Conservation (phyloP, 108 stramenopile species). For the Pseudonitzschia delicatissima region DNA sequence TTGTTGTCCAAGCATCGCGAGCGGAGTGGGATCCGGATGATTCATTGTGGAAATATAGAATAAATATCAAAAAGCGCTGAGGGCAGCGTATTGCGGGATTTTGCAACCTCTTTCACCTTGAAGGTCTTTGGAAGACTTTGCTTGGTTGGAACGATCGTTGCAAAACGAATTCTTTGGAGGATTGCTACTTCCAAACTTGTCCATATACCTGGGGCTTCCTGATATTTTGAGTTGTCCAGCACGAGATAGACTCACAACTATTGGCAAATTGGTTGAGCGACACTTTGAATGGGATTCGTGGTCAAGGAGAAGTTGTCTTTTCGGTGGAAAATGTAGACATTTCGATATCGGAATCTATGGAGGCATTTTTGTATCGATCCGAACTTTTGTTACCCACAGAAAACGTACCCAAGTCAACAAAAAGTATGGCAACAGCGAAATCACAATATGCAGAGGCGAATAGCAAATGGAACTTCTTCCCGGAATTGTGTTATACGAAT, state of each 20-base stretch:
- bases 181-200: slow-evolving; percentile 56
- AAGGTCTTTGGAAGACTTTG: slow-evolving; percentile 71
- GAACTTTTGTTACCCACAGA: slow-evolving; percentile 15
- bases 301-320: slow-evolving; percentile 59
- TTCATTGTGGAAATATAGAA: slow-evolving; percentile 43
- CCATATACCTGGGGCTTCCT: slow-evolving; percentile 47
- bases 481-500: slow-evolving; percentile 7
- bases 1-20: slow-evolving; percentile 44
- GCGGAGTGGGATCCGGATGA: slow-evolving; percentile 49
- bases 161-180: slow-evolving; percentile 69
- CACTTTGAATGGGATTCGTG: slow-evolving; percentile 74
- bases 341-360: slow-evolving; percentile 66
- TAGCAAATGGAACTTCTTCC: slow-evolving; percentile 11
- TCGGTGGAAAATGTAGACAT: slow-evolving; percentile 26
- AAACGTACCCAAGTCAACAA: slow-evolving; percentile 4
- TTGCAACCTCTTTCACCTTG: slow-evolving; percentile 45
- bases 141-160: slow-evolving; percentile 74
- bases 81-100: slow-evolving; percentile 16
- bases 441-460: background rate
- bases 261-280: slow-evolving; percentile 74
- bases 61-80: slow-evolving; percentile 30
- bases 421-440: background rate
- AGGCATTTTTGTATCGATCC: slow-evolving; percentile 75
- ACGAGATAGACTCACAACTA: slow-evolving; percentile 46
- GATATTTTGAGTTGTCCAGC: slow-evolving; percentile 25